Evolutionary conservation across 805 yeast genomes (phyloP), one percentile per base, ranked within the genome.

Genomic region (Metschnikowia peoriensis): DNA sequence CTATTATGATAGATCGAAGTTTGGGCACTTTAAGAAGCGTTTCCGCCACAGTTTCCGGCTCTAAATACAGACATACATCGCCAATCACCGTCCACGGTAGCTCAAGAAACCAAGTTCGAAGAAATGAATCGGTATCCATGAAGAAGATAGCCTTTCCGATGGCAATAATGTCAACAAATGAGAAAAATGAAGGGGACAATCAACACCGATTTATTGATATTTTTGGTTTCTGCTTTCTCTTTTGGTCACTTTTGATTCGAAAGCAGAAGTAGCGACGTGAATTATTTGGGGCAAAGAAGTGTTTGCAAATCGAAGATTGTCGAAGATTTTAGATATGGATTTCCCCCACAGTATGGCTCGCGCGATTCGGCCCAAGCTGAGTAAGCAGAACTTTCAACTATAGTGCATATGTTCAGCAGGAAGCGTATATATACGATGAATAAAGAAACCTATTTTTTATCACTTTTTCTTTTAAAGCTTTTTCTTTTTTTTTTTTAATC

Each of bases 1-100:
- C 60, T 14, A 67, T 57, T 32, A 72, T 58, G 27, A 65, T 46
- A 3, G 49, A 46, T 41, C 73, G 61, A 6, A 70, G 51, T 16
- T 45, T 43, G 11, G 62, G 62, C 9, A 54, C 60, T 15, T 44
- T 32, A 17, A 57, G 46, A 14, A 59, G 52, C 6, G 42, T 47
- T 14, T 58, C 60, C 10, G 38, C 39, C 16, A 59, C 47, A n/a
- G 47, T 41, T 4, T 50, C 53, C 7, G 53, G 44, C 6, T 58
- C 50, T 14, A 59, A 28, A 34, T 47, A 47, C 27, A 32, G 49
- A 22, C 53, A 49, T 2, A 53, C 43, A 2, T 59, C 57, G 32
- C 49, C 49, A 9, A 57, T 43, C 9, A 56, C 28, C 7, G 53
- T 45, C 55, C 57, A 55, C 8, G 61, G 62, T 5, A 59, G 52